A percentile compares a stretch with the other conserved stretches of the same genome.
Evolutionary conservation across 2,329 filamentous ascomycete genomes (phyloP).

Genomic region (Aquanectria penicillioides): DNA sequence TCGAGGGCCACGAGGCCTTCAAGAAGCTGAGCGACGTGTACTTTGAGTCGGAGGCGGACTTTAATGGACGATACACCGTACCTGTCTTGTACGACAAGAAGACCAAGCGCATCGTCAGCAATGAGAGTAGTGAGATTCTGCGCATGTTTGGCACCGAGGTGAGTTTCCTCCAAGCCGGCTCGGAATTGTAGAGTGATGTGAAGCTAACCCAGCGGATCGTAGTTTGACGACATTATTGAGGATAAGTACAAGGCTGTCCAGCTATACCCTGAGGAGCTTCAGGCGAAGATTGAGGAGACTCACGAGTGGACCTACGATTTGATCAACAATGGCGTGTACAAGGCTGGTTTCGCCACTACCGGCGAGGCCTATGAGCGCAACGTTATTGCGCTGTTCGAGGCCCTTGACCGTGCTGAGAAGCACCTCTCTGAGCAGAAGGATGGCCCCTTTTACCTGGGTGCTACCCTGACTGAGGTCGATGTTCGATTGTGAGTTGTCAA

Average conservation of each 20-base stretch:
- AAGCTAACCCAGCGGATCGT: too few relatives aligned
- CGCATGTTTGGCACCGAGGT: slow-evolving; percentile 87
- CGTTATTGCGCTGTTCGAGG: slow-evolving; percentile 75
- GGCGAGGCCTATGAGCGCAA: slow-evolving; percentile 84
- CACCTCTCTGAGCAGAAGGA: slow-evolving; percentile 63
- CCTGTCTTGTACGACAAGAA: slow-evolving; percentile 87
- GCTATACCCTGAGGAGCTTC: slow-evolving; percentile 74
- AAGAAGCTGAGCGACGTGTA: slow-evolving; percentile 81
- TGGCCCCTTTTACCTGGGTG: slow-evolving; percentile 80
- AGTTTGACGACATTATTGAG: slow-evolving; percentile 78
- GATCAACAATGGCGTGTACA: slow-evolving; percentile 79
- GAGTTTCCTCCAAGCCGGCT: slow-evolving; percentile 14
- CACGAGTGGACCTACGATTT: slow-evolving; percentile 83
- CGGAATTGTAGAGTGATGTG: too few relatives aligned
- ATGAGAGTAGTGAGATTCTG: slow-evolving; percentile 92
- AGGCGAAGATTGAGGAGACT: slow-evolving; percentile 75
- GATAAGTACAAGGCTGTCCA: slow-evolving; percentile 68
- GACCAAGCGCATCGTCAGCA: slow-evolving; percentile 81
- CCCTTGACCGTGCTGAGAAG: slow-evolving; percentile 79
- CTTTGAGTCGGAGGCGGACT: slow-evolving; percentile 77
- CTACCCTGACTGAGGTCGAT: slow-evolving; percentile 82
- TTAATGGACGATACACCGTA: slow-evolving; percentile 84
- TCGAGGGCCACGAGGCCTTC: slow-evolving; percentile 76
- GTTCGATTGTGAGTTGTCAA: slow-evolving; percentile 70
- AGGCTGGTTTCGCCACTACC: slow-evolving; percentile 85